Conservation (phyloP, 805 yeast genomes). For the Cyberlindnera xylosilytica region DNA sequence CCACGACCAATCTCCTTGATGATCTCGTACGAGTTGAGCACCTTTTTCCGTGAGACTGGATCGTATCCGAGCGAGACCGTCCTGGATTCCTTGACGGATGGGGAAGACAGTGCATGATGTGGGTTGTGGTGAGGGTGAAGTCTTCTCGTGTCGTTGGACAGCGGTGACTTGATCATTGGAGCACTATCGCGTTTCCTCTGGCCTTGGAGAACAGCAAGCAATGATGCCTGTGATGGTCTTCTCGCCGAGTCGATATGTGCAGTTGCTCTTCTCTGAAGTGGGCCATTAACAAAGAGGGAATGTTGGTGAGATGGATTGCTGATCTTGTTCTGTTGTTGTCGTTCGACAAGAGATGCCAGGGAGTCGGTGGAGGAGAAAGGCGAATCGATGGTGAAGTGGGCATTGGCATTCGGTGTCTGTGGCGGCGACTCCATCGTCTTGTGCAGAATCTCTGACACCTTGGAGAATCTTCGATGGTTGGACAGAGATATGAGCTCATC, state of each 20-base stretch:
- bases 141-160: constrained; percentile 15
- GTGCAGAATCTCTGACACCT: constrained; percentile 20
- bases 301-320: constrained; percentile 41
- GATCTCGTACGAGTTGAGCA: constrained; percentile 87
- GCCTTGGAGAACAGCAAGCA: constrained; percentile 14
- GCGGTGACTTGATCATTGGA: constrained; percentile 18
- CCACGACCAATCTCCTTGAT: constrained; percentile 87
- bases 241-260: constrained; percentile 7
- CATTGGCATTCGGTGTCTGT: constrained; percentile 9
- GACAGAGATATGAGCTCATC: constrained; percentile 3
- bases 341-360: constrained; percentile 36
- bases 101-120: constrained; percentile 27
- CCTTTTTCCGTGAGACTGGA: constrained; percentile 77
- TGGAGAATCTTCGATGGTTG: constrained; percentile 13
- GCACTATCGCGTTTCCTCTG: constrained; percentile 11
- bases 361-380: constrained; percentile 36
- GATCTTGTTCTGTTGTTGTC: constrained; percentile 38
- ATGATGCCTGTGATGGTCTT: constrained; percentile 18
- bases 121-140: constrained; percentile 26
- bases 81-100: constrained; percentile 76
- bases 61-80: constrained; percentile 81
- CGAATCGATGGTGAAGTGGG: constrained; percentile 13
- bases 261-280: not conserved
- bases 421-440: constrained; percentile 20
- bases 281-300: constrained; percentile 25